A percentile compares a stretch with the other conserved stretches of the same genome.
phyloP scores from a whole-genome alignment of 169 alveolate genomes.

The Cryptosporidium bovis region DNA sequence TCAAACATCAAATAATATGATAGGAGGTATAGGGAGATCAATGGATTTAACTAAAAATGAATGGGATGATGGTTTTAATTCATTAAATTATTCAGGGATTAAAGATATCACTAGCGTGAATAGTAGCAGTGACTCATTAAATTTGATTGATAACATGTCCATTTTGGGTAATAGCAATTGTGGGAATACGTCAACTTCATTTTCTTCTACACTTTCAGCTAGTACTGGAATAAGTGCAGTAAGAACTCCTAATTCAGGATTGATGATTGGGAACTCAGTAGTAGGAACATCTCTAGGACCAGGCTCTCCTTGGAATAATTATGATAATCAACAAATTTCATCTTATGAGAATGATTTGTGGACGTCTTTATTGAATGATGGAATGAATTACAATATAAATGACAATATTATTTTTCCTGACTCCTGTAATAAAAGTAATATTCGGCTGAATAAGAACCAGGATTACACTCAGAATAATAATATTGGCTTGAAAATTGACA shows the following conservation, averaged over 20 bases:
- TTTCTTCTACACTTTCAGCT: slow-evolving; percentile 9
- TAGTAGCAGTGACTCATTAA: not conserved
- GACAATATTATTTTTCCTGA: not conserved
- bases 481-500: not conserved
- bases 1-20: slow-evolving; percentile 43
- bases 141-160: slow-evolving; percentile 9
- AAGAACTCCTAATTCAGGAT: not conserved
- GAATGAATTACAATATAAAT: not conserved
- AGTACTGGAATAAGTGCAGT: not conserved
- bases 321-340: slow-evolving; percentile 11
- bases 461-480: not conserved
- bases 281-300: not conserved
- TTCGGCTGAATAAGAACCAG: not conserved
- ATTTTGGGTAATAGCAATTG: slow-evolving; percentile 10
- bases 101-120: slow-evolving; percentile 3
- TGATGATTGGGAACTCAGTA: too few species aligned
- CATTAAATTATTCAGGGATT: slow-evolving; percentile 3
- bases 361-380: slow-evolving; percentile 48
- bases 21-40: slow-evolving; percentile 65
- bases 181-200: slow-evolving; percentile 8
- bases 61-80: slow-evolving; percentile 40
- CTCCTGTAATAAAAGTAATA: not conserved
- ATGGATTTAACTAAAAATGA: slow-evolving; percentile 1
- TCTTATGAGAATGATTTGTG: slow-evolving; percentile 47
- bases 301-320: slow-evolving; percentile 44